These are phyloP conservation scores for Eragrostis curvula DNA, from an alignment of 176 grass and related monocot species.

Conservation along the genomic window DNA sequence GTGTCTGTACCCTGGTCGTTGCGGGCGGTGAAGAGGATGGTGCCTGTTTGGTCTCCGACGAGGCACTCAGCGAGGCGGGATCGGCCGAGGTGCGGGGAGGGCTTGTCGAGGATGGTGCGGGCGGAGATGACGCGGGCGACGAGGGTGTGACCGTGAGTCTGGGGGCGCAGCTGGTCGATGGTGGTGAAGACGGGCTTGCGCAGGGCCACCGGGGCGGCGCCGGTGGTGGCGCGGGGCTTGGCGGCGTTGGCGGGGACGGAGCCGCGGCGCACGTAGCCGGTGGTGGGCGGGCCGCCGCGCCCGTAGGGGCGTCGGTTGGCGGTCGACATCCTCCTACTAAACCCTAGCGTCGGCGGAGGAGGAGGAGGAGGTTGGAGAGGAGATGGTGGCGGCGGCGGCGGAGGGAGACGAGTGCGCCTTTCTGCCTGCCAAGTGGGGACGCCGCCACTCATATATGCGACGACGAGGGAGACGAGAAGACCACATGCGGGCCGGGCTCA, in stretches of 20 bases:
- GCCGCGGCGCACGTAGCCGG: conserved; percentile 27
- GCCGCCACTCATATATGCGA: background rate
- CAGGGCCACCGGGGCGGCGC: background rate
- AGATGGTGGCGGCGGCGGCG: background rate
- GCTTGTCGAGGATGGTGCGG: conserved; percentile 55
- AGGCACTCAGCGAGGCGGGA: conserved; percentile 56
- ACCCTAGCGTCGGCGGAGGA: conserved; percentile 22
- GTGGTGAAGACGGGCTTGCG: conserved; percentile 68
- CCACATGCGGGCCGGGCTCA: background rate
- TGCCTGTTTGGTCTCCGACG: conserved; percentile 56
- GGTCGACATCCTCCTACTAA: conserved; percentile 24
- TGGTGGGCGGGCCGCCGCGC: background rate
- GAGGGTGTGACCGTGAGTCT: conserved; percentile 53
- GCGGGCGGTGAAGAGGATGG: conserved; percentile 62
- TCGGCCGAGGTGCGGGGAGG: conserved; percentile 8
- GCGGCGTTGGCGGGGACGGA: background rate
- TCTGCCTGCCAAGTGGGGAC: background rate
- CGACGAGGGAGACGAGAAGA: background rate
- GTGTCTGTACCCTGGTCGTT: conserved; percentile 42
- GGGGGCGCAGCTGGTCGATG: conserved; percentile 40
- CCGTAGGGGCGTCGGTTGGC: background rate
- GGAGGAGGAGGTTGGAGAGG: background rate
- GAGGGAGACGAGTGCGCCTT: background rate
- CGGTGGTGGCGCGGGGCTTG: background rate
- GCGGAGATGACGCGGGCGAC: conserved; percentile 45